These are phyloP conservation scores for Boletus tomentosulus DNA, from an alignment of 768 basidiomycete species.

Conservation along the genomic window DNA sequence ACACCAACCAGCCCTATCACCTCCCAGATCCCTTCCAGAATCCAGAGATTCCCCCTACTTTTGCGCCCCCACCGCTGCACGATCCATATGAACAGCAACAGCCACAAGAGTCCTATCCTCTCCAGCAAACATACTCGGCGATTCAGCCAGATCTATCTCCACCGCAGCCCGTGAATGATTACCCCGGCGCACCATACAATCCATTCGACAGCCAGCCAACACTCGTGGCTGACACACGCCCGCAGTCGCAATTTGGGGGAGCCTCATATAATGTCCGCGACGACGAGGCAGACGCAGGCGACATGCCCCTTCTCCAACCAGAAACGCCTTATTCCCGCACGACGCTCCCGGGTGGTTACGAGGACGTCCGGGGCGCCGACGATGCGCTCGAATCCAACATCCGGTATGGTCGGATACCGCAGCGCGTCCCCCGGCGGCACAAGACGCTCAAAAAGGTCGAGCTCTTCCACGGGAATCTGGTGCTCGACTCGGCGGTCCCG, in stretches of 20 bases:
- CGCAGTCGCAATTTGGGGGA: slow-evolving; percentile 21
- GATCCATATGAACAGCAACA: slow-evolving; percentile 25
- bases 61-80: slow-evolving; percentile 13
- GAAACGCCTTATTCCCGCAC: slow-evolving; percentile 33
- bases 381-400: slow-evolving; percentile 54
- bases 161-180: slow-evolving; percentile 12
- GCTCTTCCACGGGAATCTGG: slow-evolving; percentile 91
- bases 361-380: slow-evolving; percentile 24
- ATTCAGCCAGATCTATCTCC: slow-evolving; percentile 17
- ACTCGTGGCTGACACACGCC: slow-evolving; percentile 21
- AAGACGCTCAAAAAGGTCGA: slow-evolving; percentile 94
- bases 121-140: slow-evolving; percentile 21
- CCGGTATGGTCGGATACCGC: slow-evolving; percentile 87
- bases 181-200: slow-evolving; percentile 17
- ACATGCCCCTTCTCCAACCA: slow-evolving; percentile 62
- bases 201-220: slow-evolving; percentile 19
- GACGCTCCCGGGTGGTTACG: slow-evolving; percentile 44
- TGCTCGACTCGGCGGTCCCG: slow-evolving; percentile 86
- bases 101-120: slow-evolving; percentile 14
- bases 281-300: slow-evolving; percentile 50
- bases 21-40: slow-evolving; percentile 38
- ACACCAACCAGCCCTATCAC: slow-evolving; percentile 32
- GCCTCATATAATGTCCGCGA: slow-evolving; percentile 41
- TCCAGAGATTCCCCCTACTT: slow-evolving; percentile 11
- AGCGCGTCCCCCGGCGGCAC: slow-evolving; percentile 82